phyloP scores from a whole-genome alignment of 495 filamentous ascomycete species.

The Xylaria curta region DNA sequence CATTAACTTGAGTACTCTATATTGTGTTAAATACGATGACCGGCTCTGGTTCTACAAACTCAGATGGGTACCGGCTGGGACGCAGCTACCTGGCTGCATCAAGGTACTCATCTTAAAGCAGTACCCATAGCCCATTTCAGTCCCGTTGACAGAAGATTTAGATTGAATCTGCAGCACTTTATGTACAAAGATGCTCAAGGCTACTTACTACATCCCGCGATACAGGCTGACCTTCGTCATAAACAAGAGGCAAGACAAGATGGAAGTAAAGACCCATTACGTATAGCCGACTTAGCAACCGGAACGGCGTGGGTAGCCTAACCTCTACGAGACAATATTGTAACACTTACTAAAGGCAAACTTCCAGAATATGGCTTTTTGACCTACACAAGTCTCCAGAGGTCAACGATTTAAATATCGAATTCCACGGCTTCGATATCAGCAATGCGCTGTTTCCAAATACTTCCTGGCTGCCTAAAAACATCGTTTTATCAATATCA shows the following conservation, averaged over 20 bases:
- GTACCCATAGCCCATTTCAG: neutral
- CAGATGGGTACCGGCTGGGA: conserved; percentile 12
- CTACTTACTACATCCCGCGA: conserved; percentile 15
- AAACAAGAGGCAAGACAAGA: conserved; percentile 3
- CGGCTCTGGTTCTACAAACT: neutral
- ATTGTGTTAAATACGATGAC: neutral
- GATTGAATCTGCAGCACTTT: conserved; percentile 22
- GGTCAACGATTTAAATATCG: conserved; percentile 5
- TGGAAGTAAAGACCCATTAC: neutral
- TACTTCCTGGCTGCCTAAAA: conserved; percentile 17
- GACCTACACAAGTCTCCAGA: conserved; percentile 18
- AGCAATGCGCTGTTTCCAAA: conserved; percentile 13
- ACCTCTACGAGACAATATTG: too few relatives aligned
- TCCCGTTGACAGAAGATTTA: neutral
- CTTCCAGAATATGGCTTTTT: conserved; percentile 18
- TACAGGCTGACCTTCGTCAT: neutral
- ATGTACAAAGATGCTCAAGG: conserved; percentile 18
- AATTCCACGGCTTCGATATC: conserved; percentile 21
- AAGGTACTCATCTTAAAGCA: neutral
- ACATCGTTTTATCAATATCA: conserved; percentile 5
- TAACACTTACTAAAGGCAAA: neutral
- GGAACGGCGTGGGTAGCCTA: conserved; percentile 13
- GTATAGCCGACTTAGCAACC: conserved; percentile 12
- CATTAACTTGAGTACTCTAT: neutral
- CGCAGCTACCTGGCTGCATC: conserved; percentile 14